Base-by-base conservation (phyloP, 805 yeast genomes). In the Myxozyma mucilagina region DNA sequence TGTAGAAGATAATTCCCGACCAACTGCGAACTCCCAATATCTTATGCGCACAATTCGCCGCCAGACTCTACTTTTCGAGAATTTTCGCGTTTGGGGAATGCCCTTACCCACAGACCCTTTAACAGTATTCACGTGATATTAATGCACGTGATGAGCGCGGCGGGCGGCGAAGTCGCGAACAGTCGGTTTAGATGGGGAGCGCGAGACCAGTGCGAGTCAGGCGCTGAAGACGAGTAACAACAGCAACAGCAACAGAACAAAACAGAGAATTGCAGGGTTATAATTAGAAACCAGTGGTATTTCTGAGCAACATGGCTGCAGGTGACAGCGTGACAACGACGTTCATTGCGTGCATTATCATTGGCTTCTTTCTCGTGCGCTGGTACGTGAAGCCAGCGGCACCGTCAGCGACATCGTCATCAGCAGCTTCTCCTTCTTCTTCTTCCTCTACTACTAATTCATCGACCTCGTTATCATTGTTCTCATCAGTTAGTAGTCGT, bases 351-450 rank as follows among this genome's bases (percentile, higher is more conserved):
- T 66, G 61, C 56, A 58, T 67, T 14, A 47, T 67, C 16, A 44
- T 66, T 7, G 69, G 69, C 44, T 66, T 66, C 45, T 36, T 67
- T 16, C 35, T 67, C 29, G 53, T 67, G 38, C 58, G 69, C 11
- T 67, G 69, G 69, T 44, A 54, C 52, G 59, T 62, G 20, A 34
- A 60, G 42, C 64, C 67, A 2, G 35, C 57, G 32, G 11, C 59
- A 11, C 48, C 53, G 41, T 24, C 44, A 34, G 10, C 52, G 8
- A 18, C 52, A 16, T 16, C 57, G 9, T 4, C 53, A 20, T 8
- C 58, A 16, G 14, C 60, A n/a, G 35, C 50, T 16, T 32, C 63
- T 14, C 14, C 53, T 18, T 31, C 56, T 2, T 35, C 53, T 16
- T 35, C 53, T 3, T 35, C 43, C 10, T 38, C 64, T 11, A 34